Conservation (phyloP, 768 basidiomycete species). For the Naematelia encephala region DNA sequence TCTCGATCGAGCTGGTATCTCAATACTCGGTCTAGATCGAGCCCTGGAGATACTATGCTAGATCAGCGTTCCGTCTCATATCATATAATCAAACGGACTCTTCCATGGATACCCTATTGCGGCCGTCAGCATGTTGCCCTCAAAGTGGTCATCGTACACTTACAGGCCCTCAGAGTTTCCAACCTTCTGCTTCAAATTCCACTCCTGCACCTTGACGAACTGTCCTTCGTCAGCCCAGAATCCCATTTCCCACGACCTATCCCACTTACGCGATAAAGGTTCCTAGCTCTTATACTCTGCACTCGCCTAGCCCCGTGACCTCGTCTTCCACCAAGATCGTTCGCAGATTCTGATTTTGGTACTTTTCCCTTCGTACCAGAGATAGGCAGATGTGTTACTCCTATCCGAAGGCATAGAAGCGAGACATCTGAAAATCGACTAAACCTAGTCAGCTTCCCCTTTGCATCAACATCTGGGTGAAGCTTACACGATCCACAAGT, state of each 20-base stretch:
- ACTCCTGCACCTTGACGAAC: conserved; percentile 70
- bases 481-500: conserved; percentile 80
- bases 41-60: conserved; percentile 5
- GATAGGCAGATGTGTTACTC: conserved; percentile 63
- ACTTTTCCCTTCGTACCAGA: conserved; percentile 28
- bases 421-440: conserved; percentile 89
- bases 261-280: conserved; percentile 67
- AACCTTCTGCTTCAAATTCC: conserved; percentile 29
- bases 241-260: background rate
- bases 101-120: conserved; percentile 82
- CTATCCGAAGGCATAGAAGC: conserved; percentile 82
- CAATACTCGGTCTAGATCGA: too few species aligned
- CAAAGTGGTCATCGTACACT: background rate
- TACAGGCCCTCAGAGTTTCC: conserved; percentile 22
- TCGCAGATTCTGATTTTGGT: conserved; percentile 52
- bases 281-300: conserved; percentile 75
- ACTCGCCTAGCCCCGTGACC: conserved; percentile 63
- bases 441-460: background rate
- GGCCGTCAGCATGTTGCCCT: conserved; percentile 53
- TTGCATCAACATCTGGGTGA: background rate
- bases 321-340: conserved; percentile 60
- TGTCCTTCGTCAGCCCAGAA: conserved; percentile 1
- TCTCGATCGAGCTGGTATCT: conserved; percentile 2
- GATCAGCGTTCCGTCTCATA: conserved; percentile 5
- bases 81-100: conserved; percentile 61